Evolutionary conservation across 2,329 filamentous ascomycete species (phyloP).

Genomic region (Colletotrichum gloeosporioides): DNA sequence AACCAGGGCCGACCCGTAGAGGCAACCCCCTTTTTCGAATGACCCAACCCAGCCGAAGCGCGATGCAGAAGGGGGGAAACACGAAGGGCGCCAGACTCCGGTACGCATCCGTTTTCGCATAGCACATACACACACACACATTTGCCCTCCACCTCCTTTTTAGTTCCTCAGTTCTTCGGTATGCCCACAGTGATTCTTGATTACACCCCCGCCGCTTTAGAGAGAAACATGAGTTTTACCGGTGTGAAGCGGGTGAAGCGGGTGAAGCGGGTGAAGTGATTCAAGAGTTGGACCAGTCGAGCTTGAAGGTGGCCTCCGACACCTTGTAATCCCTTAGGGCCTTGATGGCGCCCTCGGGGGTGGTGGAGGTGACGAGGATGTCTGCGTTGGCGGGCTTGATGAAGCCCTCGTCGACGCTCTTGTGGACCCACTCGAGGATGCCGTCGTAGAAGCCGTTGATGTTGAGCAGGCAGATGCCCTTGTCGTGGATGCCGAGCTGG

Average conservation of each 20-base stretch:
- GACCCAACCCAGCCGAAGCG: not conserved
- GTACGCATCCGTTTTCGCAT: constrained; percentile 9
- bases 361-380: constrained; percentile 80
- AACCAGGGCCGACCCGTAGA: not conserved
- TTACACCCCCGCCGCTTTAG: not conserved
- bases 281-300: constrained; percentile 73
- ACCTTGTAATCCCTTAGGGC: constrained; percentile 77
- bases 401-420: constrained; percentile 78
- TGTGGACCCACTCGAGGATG: constrained; percentile 80
- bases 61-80: not conserved
- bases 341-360: constrained; percentile 73
- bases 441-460: constrained; percentile 93
- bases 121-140: not conserved
- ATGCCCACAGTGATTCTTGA: not conserved
- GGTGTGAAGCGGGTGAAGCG: not conserved
- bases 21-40: not conserved
- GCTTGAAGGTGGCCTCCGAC: constrained; percentile 75
- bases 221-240: not conserved
- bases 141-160: not conserved
- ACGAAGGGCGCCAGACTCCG: constrained; percentile 17
- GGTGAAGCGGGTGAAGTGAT: not conserved
- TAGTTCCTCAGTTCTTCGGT: not conserved
- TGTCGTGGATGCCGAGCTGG: constrained; percentile 88
- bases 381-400: constrained; percentile 71
- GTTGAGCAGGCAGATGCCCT: constrained; percentile 83